A percentile compares a stretch with the other conserved stretches of the same genome.
These are phyloP conservation scores for Cyclotella cryptica DNA, from an alignment of 108 stramenopile species.

Conservation along the genomic window DNA sequence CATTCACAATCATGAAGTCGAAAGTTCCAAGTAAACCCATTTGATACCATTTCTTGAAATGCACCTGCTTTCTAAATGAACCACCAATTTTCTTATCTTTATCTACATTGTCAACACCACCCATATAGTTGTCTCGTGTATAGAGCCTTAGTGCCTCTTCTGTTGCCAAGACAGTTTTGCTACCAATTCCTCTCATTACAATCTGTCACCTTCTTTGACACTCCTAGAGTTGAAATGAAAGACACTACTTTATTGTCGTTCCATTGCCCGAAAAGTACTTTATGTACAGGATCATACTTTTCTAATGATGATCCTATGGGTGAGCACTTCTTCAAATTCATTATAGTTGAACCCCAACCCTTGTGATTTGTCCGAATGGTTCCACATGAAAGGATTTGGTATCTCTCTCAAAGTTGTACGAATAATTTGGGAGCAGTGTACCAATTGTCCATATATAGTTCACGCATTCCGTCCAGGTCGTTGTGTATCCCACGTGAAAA, in stretches of 20 bases:
- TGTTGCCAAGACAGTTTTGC: neutral
- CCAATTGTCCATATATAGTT: constrained; percentile 12
- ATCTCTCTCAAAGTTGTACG: constrained; percentile 4
- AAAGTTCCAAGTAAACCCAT: no score
- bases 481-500: neutral
- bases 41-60: no score
- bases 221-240: constrained; percentile 8
- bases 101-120: no score
- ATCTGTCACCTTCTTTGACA: neutral
- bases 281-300: neutral
- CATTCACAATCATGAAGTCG: no score
- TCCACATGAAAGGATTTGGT: constrained; percentile 16
- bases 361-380: neutral
- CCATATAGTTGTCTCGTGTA: no score
- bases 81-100: no score
- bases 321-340: neutral
- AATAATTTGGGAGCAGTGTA: constrained; percentile 11
- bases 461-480: neutral
- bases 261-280: neutral
- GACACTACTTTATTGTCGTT: constrained; percentile 10
- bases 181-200: neutral
- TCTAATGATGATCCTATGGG: neutral
- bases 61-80: no score
- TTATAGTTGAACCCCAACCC: neutral
- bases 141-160: no score